Evolutionary conservation across 345 rosid species (phyloP).

Genomic region (Adansonia digitata): DNA sequence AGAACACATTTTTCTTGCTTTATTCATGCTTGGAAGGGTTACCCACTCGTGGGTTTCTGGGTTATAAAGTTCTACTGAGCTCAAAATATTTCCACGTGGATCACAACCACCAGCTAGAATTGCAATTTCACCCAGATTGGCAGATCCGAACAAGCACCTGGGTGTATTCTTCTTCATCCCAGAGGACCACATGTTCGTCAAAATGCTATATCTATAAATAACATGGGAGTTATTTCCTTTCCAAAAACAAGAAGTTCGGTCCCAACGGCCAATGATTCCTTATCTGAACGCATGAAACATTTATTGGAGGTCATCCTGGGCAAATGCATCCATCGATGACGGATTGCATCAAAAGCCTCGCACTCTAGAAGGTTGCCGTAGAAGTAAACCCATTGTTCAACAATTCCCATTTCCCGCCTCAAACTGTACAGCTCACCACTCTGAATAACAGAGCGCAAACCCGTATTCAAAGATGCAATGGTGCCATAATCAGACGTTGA

Average conservation of each 20-base stretch:
- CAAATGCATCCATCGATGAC: slow-evolving; percentile 55
- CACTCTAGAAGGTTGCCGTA: slow-evolving; percentile 62
- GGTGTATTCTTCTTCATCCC: slow-evolving; percentile 49
- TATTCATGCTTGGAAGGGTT: slow-evolving; percentile 54
- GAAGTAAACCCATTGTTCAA: slow-evolving; percentile 82
- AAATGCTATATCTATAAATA: slow-evolving; percentile 46
- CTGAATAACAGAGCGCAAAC: slow-evolving; percentile 34
- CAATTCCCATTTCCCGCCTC: slow-evolving; percentile 37
- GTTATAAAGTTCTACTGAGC: slow-evolving; percentile 64
- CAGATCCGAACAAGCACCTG: slow-evolving; percentile 77
- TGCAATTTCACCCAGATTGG: slow-evolving; percentile 55
- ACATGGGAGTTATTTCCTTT: slow-evolving; percentile 38
- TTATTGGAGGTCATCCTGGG: slow-evolving; percentile 55
- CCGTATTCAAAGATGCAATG: slow-evolving; percentile 36
- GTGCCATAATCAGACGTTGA: slow-evolving; percentile 57
- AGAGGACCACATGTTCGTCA: slow-evolving; percentile 45
- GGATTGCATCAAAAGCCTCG: slow-evolving; percentile 75
- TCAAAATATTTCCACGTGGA: slow-evolving; percentile 42
- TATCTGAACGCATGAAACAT: slow-evolving; percentile 48
- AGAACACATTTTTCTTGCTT: slow-evolving; percentile 68
- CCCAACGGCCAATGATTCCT: slow-evolving; percentile 65
- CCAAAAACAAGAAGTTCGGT: slow-evolving; percentile 66
- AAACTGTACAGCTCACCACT: slow-evolving; percentile 53
- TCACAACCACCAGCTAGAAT: slow-evolving; percentile 85
- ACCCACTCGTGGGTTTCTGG: slow-evolving; percentile 51